Conservation (phyloP, 1,139 yeast genomes). For the Kodamaea suecica region DNA sequence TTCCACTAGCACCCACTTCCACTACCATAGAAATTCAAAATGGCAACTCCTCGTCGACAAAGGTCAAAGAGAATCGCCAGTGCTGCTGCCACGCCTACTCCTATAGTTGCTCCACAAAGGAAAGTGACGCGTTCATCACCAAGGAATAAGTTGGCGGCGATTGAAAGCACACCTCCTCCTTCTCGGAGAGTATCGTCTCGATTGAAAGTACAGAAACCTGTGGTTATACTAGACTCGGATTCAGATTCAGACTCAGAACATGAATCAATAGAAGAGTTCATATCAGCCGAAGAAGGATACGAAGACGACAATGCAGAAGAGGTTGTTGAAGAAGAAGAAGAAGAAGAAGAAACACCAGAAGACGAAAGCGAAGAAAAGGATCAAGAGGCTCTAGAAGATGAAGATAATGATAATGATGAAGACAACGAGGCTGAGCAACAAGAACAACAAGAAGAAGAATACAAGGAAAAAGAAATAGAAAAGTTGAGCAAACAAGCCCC, state of each 20-base stretch:
- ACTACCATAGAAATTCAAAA: too few relatives aligned
- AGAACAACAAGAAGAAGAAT: neutral
- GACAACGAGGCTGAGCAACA: slow-evolving; percentile 2
- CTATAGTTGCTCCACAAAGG: slow-evolving; percentile 1
- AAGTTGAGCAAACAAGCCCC: slow-evolving; percentile 2
- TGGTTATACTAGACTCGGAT: slow-evolving; percentile 3
- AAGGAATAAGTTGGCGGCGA: neutral
- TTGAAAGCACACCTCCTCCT: slow-evolving; percentile 1
- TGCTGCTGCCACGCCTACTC: too few relatives aligned
- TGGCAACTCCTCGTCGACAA: neutral
- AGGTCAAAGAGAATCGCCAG: neutral
- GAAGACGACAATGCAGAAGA: slow-evolving; percentile 5
- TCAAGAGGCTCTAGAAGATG: slow-evolving; percentile 1
- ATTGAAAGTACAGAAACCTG: slow-evolving; percentile 1
- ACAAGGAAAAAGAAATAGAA: neutral
- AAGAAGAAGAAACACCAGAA: slow-evolving; percentile 3
- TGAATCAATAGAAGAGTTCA: slow-evolving; percentile 5
- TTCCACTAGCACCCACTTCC: neutral
- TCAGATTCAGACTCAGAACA: slow-evolving; percentile 5
- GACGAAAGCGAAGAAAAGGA: slow-evolving; percentile 1
- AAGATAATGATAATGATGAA: slow-evolving; percentile 4
- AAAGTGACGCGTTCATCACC: slow-evolving; percentile 1
- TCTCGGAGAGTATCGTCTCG: slow-evolving; percentile 1
- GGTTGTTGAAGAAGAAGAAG: slow-evolving; percentile 4
- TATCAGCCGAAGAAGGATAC: slow-evolving; percentile 4